Conservation (phyloP, 1,284 basidiomycete genomes). For the Trichosporon sp. region DNA sequence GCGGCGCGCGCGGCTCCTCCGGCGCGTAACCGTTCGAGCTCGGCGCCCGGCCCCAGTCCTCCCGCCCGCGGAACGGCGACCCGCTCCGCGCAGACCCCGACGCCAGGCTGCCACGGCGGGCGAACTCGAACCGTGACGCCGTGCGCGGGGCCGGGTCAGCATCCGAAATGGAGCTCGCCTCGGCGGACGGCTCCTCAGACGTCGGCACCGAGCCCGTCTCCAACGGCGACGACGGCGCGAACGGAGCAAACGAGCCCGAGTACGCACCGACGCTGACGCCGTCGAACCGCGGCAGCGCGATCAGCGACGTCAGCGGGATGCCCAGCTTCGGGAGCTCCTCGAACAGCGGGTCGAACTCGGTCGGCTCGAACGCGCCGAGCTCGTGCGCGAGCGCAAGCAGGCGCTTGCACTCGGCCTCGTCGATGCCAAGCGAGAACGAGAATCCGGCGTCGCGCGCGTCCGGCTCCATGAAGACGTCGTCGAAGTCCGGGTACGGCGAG, state of each 20-base stretch:
- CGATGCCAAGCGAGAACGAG: conserved; percentile 33
- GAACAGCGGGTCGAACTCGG: conserved; percentile 33
- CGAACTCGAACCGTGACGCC: conserved; percentile 23
- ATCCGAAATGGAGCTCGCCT: not conserved
- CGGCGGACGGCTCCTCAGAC: conserved; percentile 6
- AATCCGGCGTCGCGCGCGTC: conserved; percentile 36
- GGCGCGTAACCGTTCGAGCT: conserved; percentile 17
- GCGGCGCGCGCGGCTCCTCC: conserved; percentile 15
- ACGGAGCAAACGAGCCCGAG: conserved; percentile 23
- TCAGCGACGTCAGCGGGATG: conserved; percentile 21
- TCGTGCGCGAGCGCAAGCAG: conserved; percentile 21
- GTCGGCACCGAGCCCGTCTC: conserved; percentile 15
- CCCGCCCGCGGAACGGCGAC: conserved; percentile 19
- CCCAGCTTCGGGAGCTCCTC: conserved; percentile 27
- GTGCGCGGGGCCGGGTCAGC: conserved; percentile 16
- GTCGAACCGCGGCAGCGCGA: conserved; percentile 12
- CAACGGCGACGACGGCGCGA: conserved; percentile 19
- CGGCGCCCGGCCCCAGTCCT: conserved; percentile 20
- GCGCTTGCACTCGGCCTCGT: conserved; percentile 28
- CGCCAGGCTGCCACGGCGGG: conserved; percentile 13
- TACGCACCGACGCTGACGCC: conserved; percentile 9
- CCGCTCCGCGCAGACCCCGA: conserved; percentile 4
- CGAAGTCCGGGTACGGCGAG: conserved; percentile 85
- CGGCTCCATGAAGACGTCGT: conserved; percentile 52
- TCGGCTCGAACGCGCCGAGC: conserved; percentile 33